These are phyloP conservation scores for Boletellus ananiceps DNA, from an alignment of 768 basidiomycete species.

Conservation along the genomic window DNA sequence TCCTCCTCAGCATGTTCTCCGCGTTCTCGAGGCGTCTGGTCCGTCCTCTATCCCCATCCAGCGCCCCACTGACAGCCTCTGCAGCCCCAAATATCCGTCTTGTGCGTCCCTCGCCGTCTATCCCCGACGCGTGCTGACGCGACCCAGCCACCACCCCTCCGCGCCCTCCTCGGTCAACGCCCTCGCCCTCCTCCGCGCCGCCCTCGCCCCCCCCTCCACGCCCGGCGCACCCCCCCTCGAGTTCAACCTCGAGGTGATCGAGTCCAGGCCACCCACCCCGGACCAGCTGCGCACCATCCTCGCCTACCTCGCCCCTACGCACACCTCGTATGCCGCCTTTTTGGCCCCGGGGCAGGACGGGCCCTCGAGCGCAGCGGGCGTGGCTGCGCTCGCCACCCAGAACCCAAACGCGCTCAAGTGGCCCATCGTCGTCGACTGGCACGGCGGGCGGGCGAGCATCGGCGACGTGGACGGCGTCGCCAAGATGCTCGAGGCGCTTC, in stretches of 20 bases:
- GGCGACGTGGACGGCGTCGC: conserved; percentile 71
- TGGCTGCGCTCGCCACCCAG: conserved; percentile 43
- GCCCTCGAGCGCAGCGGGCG: conserved; percentile 46
- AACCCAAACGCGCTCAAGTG: conserved; percentile 65
- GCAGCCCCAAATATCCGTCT: conserved; percentile 61
- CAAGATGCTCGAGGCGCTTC: conserved; percentile 56
- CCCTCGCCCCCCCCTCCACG: conserved; percentile 54
- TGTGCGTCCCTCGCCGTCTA: conserved; percentile 38
- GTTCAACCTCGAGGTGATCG: conserved; percentile 71
- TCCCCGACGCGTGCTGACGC: conserved; percentile 9
- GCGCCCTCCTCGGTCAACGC: conserved; percentile 65
- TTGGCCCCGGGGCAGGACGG: conserved; percentile 44
- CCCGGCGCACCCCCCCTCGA: conserved; percentile 47
- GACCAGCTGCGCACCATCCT: conserved; percentile 69
- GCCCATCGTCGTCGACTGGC: conserved; percentile 82
- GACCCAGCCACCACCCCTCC: conserved; percentile 54
- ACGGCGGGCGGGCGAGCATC: conserved; percentile 55
- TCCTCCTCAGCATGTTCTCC: conserved; percentile 29
- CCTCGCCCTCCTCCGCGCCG: conserved; percentile 52
- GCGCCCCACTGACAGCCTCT: neutral
- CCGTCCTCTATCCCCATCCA: conserved; percentile 9
- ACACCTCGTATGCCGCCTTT: conserved; percentile 35
- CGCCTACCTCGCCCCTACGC: conserved; percentile 41
- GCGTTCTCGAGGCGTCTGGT: conserved; percentile 36
- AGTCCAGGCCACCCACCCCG: conserved; percentile 54